Percentiles rank a stretch among this genome's conserved stretches.
Conservation (phyloP, 441 rosid genomes). For the Corymbia calophylla region DNA sequence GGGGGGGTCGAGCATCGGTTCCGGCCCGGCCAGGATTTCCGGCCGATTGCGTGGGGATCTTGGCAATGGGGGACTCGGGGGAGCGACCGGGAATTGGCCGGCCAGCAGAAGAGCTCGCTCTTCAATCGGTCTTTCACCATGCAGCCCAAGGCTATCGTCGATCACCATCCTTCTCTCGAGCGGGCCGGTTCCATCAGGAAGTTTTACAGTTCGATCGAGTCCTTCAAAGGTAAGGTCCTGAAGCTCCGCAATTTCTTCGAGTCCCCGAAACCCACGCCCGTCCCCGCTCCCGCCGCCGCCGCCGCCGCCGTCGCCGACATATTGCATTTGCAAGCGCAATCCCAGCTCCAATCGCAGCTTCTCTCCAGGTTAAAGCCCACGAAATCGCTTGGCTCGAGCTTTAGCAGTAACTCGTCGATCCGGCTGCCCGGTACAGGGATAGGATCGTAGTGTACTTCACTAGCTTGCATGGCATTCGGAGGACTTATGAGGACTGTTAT, state of each 20-base stretch:
- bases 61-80: background rate
- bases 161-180: background rate
- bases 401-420: background rate
- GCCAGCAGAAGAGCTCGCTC: background rate
- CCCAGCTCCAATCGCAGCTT: background rate
- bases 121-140: background rate
- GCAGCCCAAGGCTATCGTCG: background rate
- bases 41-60: background rate
- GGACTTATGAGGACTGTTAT: constrained; percentile 8
- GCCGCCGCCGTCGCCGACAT: background rate
- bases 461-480: constrained; percentile 1
- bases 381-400: background rate
- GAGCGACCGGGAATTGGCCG: background rate
- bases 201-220: background rate
- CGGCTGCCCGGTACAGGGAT: background rate
- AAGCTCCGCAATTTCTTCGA: constrained; percentile 1
- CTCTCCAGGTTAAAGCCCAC: background rate
- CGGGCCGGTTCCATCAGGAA: background rate
- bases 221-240: background rate
- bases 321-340: background rate
- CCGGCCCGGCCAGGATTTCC: background rate
- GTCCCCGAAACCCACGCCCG: background rate
- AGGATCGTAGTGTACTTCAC: constrained; percentile 3
- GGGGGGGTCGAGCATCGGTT: background rate
- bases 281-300: background rate